phyloP scores from a whole-genome alignment of 371 early-diverging fungal genomes.

The Rhizopus arrhizus region DNA sequence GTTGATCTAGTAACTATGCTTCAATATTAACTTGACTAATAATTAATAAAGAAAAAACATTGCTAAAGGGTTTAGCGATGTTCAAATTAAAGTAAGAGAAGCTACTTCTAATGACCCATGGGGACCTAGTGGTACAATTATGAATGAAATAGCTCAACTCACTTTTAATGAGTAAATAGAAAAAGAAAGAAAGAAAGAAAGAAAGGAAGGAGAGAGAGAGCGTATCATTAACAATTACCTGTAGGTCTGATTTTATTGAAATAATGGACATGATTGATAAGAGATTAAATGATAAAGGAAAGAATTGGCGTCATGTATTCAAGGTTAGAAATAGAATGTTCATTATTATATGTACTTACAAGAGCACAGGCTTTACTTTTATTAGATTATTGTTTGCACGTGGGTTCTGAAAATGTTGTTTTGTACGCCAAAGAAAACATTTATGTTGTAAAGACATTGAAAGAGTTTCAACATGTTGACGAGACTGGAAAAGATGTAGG shows the following conservation, averaged over 20 bases:
- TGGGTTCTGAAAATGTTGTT: conserved; percentile 86
- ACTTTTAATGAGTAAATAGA: conserved; percentile 79
- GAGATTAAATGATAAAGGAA: conserved; percentile 92
- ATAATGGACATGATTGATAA: conserved; percentile 97
- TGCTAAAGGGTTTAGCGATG: conserved; percentile 91
- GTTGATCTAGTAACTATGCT: conserved; percentile 5
- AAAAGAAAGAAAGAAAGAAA: conserved; percentile 1
- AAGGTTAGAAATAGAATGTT: conserved; percentile 61
- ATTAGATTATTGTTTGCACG: conserved; percentile 71
- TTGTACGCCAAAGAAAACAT: conserved; percentile 84
- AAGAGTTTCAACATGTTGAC: conserved; percentile 93
- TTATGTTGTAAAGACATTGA: conserved; percentile 89
- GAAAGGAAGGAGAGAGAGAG: not conserved
- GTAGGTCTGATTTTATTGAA: conserved; percentile 84
- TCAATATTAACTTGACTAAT: not conserved
- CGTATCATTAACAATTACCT: not conserved
- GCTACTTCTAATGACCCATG: conserved; percentile 92
- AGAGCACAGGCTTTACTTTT: conserved; percentile 42
- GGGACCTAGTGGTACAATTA: conserved; percentile 75
- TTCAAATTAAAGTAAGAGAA: conserved; percentile 89
- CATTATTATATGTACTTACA: too few species aligned
- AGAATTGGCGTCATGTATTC: conserved; percentile 96
- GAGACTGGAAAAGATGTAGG: conserved; percentile 91
- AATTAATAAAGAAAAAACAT: conserved; percentile 78
- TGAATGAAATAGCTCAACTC: conserved; percentile 86